Base-by-base conservation (phyloP, 371 early-diverging fungal genomes). In the Mortierella sp. region DNA sequence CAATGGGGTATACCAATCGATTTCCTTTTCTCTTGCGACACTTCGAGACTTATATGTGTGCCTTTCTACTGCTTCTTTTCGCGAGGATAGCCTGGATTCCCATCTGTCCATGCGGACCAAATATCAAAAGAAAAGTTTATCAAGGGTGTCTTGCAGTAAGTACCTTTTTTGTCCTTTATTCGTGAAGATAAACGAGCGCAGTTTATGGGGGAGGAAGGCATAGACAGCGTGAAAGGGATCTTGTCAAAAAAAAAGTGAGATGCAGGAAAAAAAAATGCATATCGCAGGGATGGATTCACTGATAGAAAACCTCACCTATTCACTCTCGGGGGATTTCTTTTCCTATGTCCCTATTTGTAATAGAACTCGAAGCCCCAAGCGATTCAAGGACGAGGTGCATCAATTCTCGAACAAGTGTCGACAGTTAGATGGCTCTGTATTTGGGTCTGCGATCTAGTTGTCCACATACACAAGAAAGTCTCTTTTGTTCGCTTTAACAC, bases 391-490 rank as follows among this genome's bases (percentile, higher is more conserved):
- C 52, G 86, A 86, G 38, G 88, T 92, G 2, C 87, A 88, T 72
- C 89, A 84, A 65, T 95, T 95, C 77, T 92, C 93, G 7, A 88
- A 91, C 52, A 92, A 92, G 72, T 93, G 94, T 58, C 89, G 95
- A 76, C 93, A 94, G 16, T 81, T 95, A 50, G 91, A 92, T 26
- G 92, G 90, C n/a, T 89, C 91, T 10, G 83, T 84, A 14, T 92
- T 88, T 86, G 89, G 89, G 11, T 78, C 89, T 4, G 89, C 84
- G 3, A 80, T 85, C 54, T 88, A 72, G 19, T 6, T 31, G 10
- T 3, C 1, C 19, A 54, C 7, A 54, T 0, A 54, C 3, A 54
- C 19, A 54, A 21, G 24, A 48, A 48, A 48, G n/a, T 0, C 19
- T 19, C 21, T 19, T 19, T 34, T 26, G 16, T 63, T 28, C 11